A percentile compares a stretch with the other conserved stretches of the same genome.
Evolutionary conservation across 768 basidiomycete species (phyloP).

Genomic region (Termitomyces sp.): DNA sequence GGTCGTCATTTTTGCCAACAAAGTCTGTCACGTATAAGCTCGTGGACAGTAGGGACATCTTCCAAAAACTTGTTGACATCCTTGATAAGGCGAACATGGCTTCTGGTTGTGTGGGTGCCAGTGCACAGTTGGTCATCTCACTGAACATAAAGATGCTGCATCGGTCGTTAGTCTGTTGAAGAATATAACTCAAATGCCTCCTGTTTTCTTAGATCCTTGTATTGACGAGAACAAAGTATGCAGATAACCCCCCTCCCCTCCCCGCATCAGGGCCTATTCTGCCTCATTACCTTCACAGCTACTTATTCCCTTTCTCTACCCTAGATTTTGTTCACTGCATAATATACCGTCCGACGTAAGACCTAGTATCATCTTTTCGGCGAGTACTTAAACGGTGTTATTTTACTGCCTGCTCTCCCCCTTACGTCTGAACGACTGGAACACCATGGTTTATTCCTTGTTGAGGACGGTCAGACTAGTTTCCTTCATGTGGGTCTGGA

Average conservation of each 20-base stretch:
- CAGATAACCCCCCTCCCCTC: constrained; percentile 97
- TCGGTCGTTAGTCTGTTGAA: constrained; percentile 86
- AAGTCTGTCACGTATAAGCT: constrained; percentile 84
- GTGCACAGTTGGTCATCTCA: constrained; percentile 85
- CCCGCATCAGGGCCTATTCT: constrained; percentile 95
- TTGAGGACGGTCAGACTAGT: constrained; percentile 96
- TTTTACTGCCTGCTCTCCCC: constrained; percentile 83
- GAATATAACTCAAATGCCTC: constrained; percentile 53
- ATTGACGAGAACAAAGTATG: constrained; percentile 51
- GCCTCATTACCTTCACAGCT: constrained; percentile 87
- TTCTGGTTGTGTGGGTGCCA: constrained; percentile 86
- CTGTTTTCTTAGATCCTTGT: neutral
- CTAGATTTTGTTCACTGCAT: constrained; percentile 92
- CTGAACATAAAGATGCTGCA: constrained; percentile 96
- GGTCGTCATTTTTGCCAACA: constrained; percentile 83
- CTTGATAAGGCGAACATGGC: constrained; percentile 96
- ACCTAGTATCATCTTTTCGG: neutral
- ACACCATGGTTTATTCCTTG: constrained; percentile 91
- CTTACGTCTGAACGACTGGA: constrained; percentile 94
- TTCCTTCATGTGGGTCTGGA: constrained; percentile 98
- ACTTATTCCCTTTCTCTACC: constrained; percentile 91
- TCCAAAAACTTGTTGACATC: constrained; percentile 81
- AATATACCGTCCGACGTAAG: constrained; percentile 90
- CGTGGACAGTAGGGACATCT: constrained; percentile 83
- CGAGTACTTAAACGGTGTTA: constrained; percentile 57